phyloP scores from a whole-genome alignment of 73 alveolate species.

The Paramecium bursaria region DNA sequence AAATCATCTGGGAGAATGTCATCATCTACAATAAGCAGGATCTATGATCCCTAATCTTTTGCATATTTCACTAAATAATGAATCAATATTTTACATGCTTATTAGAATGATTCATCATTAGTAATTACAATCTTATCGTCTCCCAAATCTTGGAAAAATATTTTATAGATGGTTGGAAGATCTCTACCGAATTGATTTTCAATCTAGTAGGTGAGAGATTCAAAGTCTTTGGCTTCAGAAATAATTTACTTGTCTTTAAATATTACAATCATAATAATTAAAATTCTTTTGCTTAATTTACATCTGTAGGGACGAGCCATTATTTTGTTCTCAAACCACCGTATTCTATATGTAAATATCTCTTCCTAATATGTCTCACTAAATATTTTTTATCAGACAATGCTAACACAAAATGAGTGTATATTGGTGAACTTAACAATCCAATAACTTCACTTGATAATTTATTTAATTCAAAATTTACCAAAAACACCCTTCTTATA shows the following conservation, averaged over 20 bases:
- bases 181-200: constrained; percentile 2
- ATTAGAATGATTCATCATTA: constrained; percentile 12
- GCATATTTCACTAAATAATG: no score
- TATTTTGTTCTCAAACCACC: constrained; percentile 53
- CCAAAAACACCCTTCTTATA: constrained; percentile 11
- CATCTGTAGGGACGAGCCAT: no score
- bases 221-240: constrained; percentile 4
- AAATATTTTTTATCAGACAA: constrained; percentile 6
- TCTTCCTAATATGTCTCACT: constrained; percentile 3
- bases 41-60: no score
- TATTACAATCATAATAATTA: constrained; percentile 24
- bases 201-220: not conserved
- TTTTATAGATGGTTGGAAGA: not conserved
- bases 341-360: constrained; percentile 15
- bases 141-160: constrained; percentile 18
- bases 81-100: constrained; percentile 19
- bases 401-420: not conserved
- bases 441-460: constrained; percentile 13
- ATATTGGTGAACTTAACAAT: not conserved
- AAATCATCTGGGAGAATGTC: no score
- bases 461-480: constrained; percentile 22
- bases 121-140: not conserved
- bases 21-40: no score
- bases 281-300: no score
- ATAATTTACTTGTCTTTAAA: not conserved